Conservation (phyloP, 495 filamentous ascomycete species). For the Staphylotrichum tortipilum region DNA sequence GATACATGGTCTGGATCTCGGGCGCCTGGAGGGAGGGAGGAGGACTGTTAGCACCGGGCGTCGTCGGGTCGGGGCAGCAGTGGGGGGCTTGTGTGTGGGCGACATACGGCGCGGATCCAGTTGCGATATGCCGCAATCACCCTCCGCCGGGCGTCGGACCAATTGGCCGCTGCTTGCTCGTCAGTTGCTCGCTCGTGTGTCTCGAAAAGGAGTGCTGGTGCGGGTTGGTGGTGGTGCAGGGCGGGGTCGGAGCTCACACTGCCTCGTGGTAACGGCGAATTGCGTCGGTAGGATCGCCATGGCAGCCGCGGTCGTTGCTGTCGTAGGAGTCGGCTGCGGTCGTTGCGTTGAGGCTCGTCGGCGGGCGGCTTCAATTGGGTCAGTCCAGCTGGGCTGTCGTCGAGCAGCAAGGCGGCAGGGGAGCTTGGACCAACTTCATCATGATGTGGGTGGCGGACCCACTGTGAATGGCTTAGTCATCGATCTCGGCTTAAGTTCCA, state of each 20-base stretch:
- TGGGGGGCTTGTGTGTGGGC: neutral
- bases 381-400: too few relatives aligned
- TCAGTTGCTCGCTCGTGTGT: constrained; percentile 14
- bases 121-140: constrained; percentile 81
- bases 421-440: too few relatives aligned
- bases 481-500: too few relatives aligned
- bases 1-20: constrained; percentile 94
- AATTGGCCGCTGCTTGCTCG: constrained; percentile 63
- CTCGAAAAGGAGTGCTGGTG: neutral
- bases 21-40: constrained; percentile 64
- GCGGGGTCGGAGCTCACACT: constrained; percentile 80
- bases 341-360: constrained; percentile 2
- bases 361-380: too few relatives aligned
- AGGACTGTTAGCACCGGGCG: neutral
- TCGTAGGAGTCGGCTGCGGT: constrained; percentile 8
- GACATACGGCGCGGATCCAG: constrained; percentile 82
- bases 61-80: too few relatives aligned
- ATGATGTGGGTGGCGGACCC: too few relatives aligned
- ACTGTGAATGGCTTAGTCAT: too few relatives aligned
- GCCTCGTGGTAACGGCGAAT: constrained; percentile 79
- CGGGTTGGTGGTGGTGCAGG: neutral
- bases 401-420: too few relatives aligned
- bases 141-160: constrained; percentile 71
- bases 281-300: constrained; percentile 80
- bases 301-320: constrained; percentile 20